Evolutionary conservation across 2,329 filamentous ascomycete genomes (phyloP).

Genomic region (Calonectria multiphialidica): DNA sequence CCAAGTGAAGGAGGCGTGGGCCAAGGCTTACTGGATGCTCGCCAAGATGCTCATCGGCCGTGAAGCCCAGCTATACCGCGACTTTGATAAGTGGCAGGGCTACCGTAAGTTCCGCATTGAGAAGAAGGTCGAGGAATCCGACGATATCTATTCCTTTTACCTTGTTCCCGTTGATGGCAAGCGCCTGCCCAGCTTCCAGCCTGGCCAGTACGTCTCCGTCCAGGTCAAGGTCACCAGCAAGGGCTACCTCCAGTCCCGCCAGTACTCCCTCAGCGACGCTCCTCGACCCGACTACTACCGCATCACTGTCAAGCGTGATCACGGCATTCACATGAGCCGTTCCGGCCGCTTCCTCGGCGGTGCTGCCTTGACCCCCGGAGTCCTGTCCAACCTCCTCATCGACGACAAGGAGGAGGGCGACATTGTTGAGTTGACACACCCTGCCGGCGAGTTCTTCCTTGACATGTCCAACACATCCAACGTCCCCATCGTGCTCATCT

Average conservation of each 20-base stretch:
- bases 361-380: slow-evolving; percentile 65
- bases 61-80: slow-evolving; percentile 73
- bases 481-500: slow-evolving; percentile 68
- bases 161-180: slow-evolving; percentile 72
- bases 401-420: slow-evolving; percentile 72
- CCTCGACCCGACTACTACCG: slow-evolving; percentile 73
- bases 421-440: slow-evolving; percentile 74
- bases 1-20: slow-evolving; percentile 76
- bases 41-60: slow-evolving; percentile 78
- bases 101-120: slow-evolving; percentile 77
- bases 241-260: slow-evolving; percentile 73
- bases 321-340: slow-evolving; percentile 58
- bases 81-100: slow-evolving; percentile 71
- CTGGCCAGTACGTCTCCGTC: slow-evolving; percentile 80
- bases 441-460: slow-evolving; percentile 72
- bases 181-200: slow-evolving; percentile 72
- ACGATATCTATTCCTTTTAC: slow-evolving; percentile 79
- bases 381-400: slow-evolving; percentile 78
- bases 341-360: slow-evolving; percentile 36
- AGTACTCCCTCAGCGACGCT: slow-evolving; percentile 79
- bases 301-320: slow-evolving; percentile 78
- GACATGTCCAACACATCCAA: slow-evolving; percentile 53
- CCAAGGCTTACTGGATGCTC: slow-evolving; percentile 78
- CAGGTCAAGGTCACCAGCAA: slow-evolving; percentile 67
- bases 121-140: slow-evolving; percentile 74